Evolutionary conservation across 2,329 filamentous ascomycete genomes (phyloP).

Genomic region (Dothistroma septosporum): DNA sequence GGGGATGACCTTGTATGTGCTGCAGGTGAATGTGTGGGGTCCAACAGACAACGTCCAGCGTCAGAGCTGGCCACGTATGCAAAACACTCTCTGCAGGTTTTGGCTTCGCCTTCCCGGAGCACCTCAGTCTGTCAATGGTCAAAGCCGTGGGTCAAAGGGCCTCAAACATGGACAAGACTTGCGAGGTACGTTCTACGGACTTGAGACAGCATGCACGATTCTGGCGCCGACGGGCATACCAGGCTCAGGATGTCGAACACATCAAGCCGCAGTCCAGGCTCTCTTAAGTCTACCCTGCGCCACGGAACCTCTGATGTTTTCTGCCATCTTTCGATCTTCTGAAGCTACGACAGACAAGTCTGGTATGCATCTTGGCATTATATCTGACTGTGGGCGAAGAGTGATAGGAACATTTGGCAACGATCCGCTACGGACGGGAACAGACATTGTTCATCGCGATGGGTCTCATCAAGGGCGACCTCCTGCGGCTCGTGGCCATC

Average conservation of each 20-base stretch:
- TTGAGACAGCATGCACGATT: background rate
- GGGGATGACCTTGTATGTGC: background rate
- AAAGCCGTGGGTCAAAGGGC: background rate
- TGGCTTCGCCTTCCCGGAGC: background rate
- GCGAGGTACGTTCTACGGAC: background rate
- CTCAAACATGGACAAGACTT: background rate
- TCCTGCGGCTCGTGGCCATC: background rate
- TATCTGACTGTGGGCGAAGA: background rate
- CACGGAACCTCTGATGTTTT: too few species aligned
- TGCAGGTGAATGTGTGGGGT: background rate
- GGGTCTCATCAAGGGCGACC: slow-evolving; percentile 6
- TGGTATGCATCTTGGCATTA: background rate
- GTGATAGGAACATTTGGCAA: background rate
- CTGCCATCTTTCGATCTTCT: too few species aligned
- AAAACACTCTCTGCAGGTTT: background rate
- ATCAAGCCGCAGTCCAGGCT: background rate
- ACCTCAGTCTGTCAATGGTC: background rate
- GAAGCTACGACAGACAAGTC: too few species aligned
- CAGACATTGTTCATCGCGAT: background rate
- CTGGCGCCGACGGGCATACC: background rate
- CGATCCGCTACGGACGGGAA: background rate
- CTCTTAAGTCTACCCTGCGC: too few species aligned
- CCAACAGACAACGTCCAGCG: background rate
- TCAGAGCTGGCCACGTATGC: background rate
- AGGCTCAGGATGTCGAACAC: background rate